A percentile compares a stretch with the other conserved stretches of the same genome.
Evolutionary conservation across 192 early-diverging fungal species (phyloP).

Genomic region (Coemansia sp.): DNA sequence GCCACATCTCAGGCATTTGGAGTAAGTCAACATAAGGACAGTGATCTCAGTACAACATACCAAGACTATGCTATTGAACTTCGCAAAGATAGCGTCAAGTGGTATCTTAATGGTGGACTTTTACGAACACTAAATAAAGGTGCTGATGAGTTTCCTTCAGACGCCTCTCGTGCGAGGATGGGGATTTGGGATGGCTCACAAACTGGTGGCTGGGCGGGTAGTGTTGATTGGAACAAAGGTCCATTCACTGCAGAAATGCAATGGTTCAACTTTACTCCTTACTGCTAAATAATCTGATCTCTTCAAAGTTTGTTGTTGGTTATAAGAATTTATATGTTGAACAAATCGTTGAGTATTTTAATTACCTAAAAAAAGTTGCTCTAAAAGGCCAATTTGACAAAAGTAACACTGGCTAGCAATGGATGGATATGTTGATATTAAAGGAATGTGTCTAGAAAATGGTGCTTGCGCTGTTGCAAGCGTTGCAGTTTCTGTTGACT

Average conservation of each 20-base stretch:
- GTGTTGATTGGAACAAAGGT: slow-evolving; percentile 42
- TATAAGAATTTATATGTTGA: not conserved
- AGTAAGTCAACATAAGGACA: slow-evolving; percentile 20
- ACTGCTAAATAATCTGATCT: slow-evolving; percentile 12
- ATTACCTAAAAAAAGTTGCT: too few relatives aligned
- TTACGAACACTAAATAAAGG: slow-evolving; percentile 12
- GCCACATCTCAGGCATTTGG: slow-evolving; percentile 24
- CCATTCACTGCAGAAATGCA: slow-evolving; percentile 44
- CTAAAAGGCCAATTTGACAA: too few relatives aligned
- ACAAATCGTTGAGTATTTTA: not conserved
- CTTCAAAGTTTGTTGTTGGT: not conserved
- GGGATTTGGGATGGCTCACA: slow-evolving; percentile 56
- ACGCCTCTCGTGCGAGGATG: slow-evolving; percentile 32
- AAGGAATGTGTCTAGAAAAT: not conserved
- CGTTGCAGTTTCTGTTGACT: slow-evolving; percentile 5
- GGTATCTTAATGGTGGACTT: slow-evolving; percentile 55
- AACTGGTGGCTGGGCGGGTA: slow-evolving; percentile 47
- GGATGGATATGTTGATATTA: too few relatives aligned
- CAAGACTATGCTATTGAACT: slow-evolving; percentile 64
- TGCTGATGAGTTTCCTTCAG: slow-evolving; percentile 24
- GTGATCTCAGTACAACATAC: slow-evolving; percentile 46
- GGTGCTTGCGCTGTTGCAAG: slow-evolving; percentile 4
- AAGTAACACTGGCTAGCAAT: too few relatives aligned
- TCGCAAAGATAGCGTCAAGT: slow-evolving; percentile 55
- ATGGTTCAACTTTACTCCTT: slow-evolving; percentile 32